Conservation (phyloP, 768 basidiomycete genomes). For the Podaxis sp. region DNA sequence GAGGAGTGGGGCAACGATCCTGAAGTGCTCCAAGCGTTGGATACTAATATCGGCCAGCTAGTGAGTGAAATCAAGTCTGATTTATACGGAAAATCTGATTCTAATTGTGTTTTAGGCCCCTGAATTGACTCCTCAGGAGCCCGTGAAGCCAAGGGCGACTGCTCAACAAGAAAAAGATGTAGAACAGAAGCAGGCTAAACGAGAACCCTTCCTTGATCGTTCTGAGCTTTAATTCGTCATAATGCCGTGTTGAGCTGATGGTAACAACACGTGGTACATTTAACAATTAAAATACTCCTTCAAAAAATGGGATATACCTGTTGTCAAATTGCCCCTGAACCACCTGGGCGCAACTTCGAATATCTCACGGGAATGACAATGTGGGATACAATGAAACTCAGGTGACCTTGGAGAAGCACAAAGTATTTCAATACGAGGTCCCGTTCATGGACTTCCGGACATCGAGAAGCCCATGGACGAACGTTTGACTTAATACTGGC, state of each 20-base stretch:
- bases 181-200: background rate
- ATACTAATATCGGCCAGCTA: background rate
- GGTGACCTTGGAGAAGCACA: background rate
- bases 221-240: background rate
- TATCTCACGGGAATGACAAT: background rate
- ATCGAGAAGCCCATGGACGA: background rate
- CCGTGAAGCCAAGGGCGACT: background rate
- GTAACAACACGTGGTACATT: background rate
- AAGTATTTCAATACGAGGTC: background rate
- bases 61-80: background rate
- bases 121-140: background rate
- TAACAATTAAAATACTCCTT: background rate
- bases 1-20: slow-evolving; percentile 30
- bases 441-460: background rate
- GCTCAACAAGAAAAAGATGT: background rate
- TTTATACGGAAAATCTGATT: background rate
- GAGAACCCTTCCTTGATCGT: background rate
- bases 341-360: background rate
- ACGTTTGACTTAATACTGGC: background rate
- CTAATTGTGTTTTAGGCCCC: background rate
- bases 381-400: background rate
- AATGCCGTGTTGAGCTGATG: background rate
- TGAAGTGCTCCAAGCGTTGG: slow-evolving; percentile 15
- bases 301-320: background rate
- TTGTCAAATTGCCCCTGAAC: background rate